Conservation (phyloP, 306 rosid genomes). For the Acmispon strigosus region DNA sequence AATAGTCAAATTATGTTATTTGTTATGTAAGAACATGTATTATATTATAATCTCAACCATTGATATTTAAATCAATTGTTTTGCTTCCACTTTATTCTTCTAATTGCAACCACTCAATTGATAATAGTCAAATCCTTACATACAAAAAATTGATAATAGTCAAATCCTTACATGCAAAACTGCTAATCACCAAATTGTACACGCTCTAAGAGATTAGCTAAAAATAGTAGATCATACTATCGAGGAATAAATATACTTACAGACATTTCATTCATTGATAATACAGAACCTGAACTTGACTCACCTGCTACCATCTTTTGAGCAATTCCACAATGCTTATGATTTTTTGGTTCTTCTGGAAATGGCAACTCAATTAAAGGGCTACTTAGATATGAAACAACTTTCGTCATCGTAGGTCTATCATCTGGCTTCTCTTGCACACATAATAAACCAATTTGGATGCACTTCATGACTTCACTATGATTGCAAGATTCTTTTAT, state of each 20-base stretch:
- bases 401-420: conserved; percentile 25
- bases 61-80: no score
- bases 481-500: conserved; percentile 7
- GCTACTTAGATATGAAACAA: conserved; percentile 20
- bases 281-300: background rate
- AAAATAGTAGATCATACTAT: background rate
- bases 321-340: background rate
- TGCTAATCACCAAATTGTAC: no score
- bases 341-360: conserved; percentile 5
- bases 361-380: background rate
- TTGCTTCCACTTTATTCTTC: no score
- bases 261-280: conserved; percentile 7
- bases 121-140: no score
- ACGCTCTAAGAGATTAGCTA: no score
- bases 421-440: conserved; percentile 28
- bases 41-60: no score
- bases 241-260: background rate
- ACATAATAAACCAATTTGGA: conserved; percentile 25
- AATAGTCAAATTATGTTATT: no score
- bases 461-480: conserved; percentile 21
- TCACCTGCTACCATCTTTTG: background rate
- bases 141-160: no score
- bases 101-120: no score
- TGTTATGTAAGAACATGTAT: no score
- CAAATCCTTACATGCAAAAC: no score